phyloP scores from a whole-genome alignment of 441 rosid genomes.

The Mallotus repandus region DNA sequence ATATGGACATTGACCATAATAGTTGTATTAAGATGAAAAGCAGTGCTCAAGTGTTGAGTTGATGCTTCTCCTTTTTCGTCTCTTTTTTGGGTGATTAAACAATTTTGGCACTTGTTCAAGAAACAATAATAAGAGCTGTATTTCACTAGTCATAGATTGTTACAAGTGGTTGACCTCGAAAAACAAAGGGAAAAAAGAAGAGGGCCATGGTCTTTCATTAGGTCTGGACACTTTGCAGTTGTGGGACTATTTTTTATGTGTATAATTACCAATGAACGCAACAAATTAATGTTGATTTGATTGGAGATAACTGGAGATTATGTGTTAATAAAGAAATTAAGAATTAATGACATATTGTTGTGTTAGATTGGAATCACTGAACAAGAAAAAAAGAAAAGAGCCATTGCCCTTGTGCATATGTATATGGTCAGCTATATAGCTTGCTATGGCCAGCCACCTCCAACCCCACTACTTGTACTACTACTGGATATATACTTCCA shows the following conservation, averaged over 20 bases:
- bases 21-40: background rate
- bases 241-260: constrained; percentile 15
- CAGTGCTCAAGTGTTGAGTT: background rate
- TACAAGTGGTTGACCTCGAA: background rate
- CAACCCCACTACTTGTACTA: constrained; percentile 13
- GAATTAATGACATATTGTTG: no score
- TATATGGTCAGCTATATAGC: constrained; percentile 9
- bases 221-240: constrained; percentile 13
- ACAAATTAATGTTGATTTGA: constrained; percentile 11
- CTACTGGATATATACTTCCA: background rate
- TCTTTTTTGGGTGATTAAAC: background rate
- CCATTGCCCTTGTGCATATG: background rate
- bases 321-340: no score
- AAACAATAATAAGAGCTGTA: background rate
- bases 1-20: constrained; percentile 2
- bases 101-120: background rate
- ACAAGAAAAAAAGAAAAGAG: background rate
- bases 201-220: constrained; percentile 15
- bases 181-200: background rate
- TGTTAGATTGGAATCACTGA: no score
- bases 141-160: background rate
- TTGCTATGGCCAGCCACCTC: background rate
- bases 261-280: background rate
- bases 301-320: constrained; percentile 5
- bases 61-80: background rate